These are phyloP conservation scores for Dichotomocladium elegans DNA, from an alignment of 371 early-diverging fungal genomes.

Conservation along the genomic window DNA sequence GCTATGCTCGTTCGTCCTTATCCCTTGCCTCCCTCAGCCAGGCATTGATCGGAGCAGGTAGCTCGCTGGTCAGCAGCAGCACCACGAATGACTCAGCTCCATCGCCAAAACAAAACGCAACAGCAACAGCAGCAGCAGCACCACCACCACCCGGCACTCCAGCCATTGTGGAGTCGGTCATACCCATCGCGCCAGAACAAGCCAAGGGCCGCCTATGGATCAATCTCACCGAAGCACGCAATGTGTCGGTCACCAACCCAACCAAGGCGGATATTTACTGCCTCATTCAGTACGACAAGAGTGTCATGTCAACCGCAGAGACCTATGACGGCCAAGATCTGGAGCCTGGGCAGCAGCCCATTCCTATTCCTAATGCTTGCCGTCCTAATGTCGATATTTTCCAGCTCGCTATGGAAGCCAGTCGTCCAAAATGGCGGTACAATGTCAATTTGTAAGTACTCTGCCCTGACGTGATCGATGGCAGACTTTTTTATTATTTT, in stretches of 20 bases:
- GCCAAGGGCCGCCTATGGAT: slow-evolving; percentile 22
- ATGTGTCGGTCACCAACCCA: slow-evolving; percentile 36
- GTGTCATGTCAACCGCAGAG: slow-evolving; percentile 31
- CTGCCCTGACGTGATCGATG: too few species aligned
- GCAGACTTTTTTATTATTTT: background rate
- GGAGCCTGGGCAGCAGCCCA: background rate
- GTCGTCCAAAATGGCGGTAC: slow-evolving; percentile 63
- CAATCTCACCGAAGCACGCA: slow-evolving; percentile 45
- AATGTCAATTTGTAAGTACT: slow-evolving; percentile 63
- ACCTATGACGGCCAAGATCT: slow-evolving; percentile 6
- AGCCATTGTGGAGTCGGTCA: background rate
- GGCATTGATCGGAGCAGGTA: slow-evolving; percentile 13
- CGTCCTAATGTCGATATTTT: slow-evolving; percentile 22
- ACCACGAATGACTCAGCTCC: too few species aligned
- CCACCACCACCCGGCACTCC: background rate
- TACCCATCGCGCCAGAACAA: slow-evolving; percentile 20
- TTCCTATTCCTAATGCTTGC: slow-evolving; percentile 13
- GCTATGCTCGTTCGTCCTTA: slow-evolving; percentile 18
- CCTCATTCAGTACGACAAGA: slow-evolving; percentile 46
- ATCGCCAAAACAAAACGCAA: too few species aligned
- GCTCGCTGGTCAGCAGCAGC: background rate
- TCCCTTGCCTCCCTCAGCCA: slow-evolving; percentile 17
- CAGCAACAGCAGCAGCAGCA: background rate
- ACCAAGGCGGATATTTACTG: slow-evolving; percentile 43
- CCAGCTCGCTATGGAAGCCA: slow-evolving; percentile 41